Base-by-base conservation (phyloP, 1,284 basidiomycete genomes). In the Taiwanofungus camphoratus region DNA sequence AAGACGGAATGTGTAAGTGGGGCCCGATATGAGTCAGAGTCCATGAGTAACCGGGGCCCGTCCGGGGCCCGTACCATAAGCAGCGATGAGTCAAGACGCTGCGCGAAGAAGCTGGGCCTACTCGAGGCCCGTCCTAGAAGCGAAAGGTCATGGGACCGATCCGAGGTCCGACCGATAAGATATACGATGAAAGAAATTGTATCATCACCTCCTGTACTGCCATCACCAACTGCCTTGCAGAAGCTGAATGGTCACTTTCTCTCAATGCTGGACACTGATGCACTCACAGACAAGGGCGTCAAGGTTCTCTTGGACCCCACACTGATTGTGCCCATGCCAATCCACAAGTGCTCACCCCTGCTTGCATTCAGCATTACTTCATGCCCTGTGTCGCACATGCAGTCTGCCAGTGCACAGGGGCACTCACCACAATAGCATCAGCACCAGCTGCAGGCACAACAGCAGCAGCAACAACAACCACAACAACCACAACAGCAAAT, bases 351-450 rank as follows among this genome's bases (percentile, higher is more conserved):
- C 21, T 67, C 74, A 32, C 74, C 78, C 1, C 72, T 73, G 1
- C 74, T 81, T 2, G 67, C 78, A 8, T 87, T 86, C 53, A 76
- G 75, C 43, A 82, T 86, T 23, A 82, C 78, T 2, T 84, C 82
- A 8, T 67, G 83, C 9, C 82, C 83, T 2, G 32, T 44, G 1
- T 60, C 58, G 3, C 58, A 59, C 42, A 40, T n/a, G n/a, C n/a
- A n/a, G n/a, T n/a, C n/a, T n/a, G n/a, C n/a, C n/a, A n/a, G n/a
- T n/a, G n/a, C n/a, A n/a, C n/a, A n/a, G n/a, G n/a, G n/a, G n/a
- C n/a, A 21, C 58, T 57, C n/a, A 23, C 54, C 18, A 33, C 54
- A 33, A n/a, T n/a, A n/a, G n/a, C n/a, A n/a, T n/a, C n/a, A n/a
- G n/a, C n/a, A n/a, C n/a, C n/a, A n/a, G n/a, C 40, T 35, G n/a